Conservation (phyloP, 2,329 filamentous ascomycete species). For the Epichloe typhina region DNA sequence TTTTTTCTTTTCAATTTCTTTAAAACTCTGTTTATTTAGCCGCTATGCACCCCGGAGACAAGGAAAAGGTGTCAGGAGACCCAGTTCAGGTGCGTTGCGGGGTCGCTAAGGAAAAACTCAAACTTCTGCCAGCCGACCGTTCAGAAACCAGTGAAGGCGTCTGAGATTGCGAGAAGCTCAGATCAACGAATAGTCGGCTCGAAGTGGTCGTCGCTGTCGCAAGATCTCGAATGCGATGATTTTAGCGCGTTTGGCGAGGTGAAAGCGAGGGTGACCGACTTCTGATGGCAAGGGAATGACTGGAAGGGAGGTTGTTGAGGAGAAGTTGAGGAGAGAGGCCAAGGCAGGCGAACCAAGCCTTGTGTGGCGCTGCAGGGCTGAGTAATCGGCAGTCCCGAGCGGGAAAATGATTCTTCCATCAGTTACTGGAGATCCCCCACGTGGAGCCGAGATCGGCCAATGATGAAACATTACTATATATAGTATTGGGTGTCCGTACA, state of each 20-base stretch:
- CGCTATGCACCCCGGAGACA: too few relatives aligned
- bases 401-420: not conserved
- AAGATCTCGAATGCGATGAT: constrained; percentile 7
- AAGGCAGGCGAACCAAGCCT: constrained; percentile 5
- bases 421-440: not conserved
- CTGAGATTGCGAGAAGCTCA: constrained; percentile 26
- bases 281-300: constrained; percentile 21
- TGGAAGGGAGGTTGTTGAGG: constrained; percentile 12
- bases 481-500: too few relatives aligned
- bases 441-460: not conserved
- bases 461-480: not conserved
- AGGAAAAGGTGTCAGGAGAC: too few relatives aligned
- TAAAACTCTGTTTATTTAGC: too few relatives aligned
- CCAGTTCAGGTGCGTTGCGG: too few relatives aligned
- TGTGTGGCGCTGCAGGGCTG: not conserved
- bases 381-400: not conserved
- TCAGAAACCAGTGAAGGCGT: constrained; percentile 51
- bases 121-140: constrained; percentile 22
- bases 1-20: too few relatives aligned
- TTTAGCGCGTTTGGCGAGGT: constrained; percentile 8
- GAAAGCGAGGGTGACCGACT: constrained; percentile 20
- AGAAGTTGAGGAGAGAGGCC: constrained; percentile 4
- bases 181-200: constrained; percentile 25
- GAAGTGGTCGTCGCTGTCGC: constrained; percentile 18
- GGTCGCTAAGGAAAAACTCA: too few relatives aligned